Evolutionary conservation across 2,329 filamentous ascomycete genomes (phyloP).

Genomic region (Aureobasidium sp.): DNA sequence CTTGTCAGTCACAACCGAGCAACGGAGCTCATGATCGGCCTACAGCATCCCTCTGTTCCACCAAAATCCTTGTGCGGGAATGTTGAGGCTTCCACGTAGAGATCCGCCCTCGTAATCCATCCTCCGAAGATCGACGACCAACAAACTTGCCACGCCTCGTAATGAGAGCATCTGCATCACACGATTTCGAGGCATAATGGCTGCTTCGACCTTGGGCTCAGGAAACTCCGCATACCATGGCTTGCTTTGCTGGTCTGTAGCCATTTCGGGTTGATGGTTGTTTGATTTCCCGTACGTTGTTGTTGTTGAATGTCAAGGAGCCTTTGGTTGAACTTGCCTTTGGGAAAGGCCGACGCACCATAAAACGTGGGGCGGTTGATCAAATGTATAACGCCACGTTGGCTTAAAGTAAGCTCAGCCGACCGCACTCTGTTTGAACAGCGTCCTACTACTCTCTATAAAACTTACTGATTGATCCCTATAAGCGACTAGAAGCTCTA

Average conservation of each 20-base stretch:
- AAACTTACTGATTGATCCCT: too few relatives aligned
- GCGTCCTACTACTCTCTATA: too few relatives aligned
- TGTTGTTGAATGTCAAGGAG: too few relatives aligned
- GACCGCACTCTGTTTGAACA: too few relatives aligned
- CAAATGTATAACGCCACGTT: too few relatives aligned
- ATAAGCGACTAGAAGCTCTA: too few relatives aligned
- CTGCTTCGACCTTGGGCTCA: conserved; percentile 32
- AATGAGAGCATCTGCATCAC: conserved; percentile 32
- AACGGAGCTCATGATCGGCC: background rate
- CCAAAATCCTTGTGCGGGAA: conserved; percentile 44
- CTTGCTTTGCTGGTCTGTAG: background rate
- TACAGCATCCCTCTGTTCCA: conserved; percentile 37
- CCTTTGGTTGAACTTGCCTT: background rate
- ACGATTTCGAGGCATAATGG: conserved; percentile 33
- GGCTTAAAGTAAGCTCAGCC: too few relatives aligned
- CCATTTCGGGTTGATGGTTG: background rate
- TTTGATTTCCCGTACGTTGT: background rate
- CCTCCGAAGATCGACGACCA: conserved; percentile 40
- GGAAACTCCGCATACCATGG: conserved; percentile 40
- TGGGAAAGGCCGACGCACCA: background rate
- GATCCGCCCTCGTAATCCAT: conserved; percentile 42
- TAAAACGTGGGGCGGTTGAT: too few relatives aligned
- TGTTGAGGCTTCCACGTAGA: conserved; percentile 39
- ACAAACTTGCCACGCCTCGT: conserved; percentile 31
- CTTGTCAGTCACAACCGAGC: background rate